Base-by-base conservation (phyloP, 2,329 filamentous ascomycete genomes). In the Ascochyta viciae-villosae region DNA sequence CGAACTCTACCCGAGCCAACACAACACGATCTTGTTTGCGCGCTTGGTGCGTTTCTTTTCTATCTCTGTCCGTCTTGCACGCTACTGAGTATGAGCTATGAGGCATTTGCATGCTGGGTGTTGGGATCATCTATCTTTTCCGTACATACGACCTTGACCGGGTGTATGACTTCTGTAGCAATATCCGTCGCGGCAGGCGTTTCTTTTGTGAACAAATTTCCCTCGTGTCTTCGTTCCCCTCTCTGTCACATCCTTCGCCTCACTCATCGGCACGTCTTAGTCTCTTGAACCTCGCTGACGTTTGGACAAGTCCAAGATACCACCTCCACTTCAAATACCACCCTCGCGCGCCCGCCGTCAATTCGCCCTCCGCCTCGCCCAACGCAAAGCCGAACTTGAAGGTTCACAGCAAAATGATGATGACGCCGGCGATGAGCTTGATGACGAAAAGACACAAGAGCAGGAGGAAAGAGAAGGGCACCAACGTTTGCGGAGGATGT, bases 321-420 rank as follows among this genome's bases (percentile, higher is more conserved):
- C 67, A 83, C 42, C 86, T 84, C 65, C 67, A 83, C 86, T 96
- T 68, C 95, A 94, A 73, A 87, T 94, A 33, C 88, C 90, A 0
- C 93, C 94, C 2, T 96, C 92, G 7, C 87, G 94, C 48, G 94
- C 94, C 7, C 87, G 94, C 46, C 83, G 92, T 51, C 92, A 96
- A 75, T 85, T 98, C n/a, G 93, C 92, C n/a, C 90, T 91, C 12
- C 87, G 93, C 12, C 83, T 98, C 13, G 80, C 80, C 3, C 74
- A 68, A 86, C 91, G 75, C 38, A 78, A 78, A 56, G 72, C 71
- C 9, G 58, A 69, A 22, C 61, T 74, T 12, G 70, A 74, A 56
- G 44, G 39, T 6, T 31, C 41, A 12, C 41, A 27, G 43, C 44
- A 47, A 24, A 46, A 54, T 13, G 52, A 50, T 22, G 64, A 64